Evolutionary conservation across 2,329 filamentous ascomycete genomes (phyloP), one percentile per base, ranked within the genome.

Genomic region (Botryosphaeria dothidea): DNA sequence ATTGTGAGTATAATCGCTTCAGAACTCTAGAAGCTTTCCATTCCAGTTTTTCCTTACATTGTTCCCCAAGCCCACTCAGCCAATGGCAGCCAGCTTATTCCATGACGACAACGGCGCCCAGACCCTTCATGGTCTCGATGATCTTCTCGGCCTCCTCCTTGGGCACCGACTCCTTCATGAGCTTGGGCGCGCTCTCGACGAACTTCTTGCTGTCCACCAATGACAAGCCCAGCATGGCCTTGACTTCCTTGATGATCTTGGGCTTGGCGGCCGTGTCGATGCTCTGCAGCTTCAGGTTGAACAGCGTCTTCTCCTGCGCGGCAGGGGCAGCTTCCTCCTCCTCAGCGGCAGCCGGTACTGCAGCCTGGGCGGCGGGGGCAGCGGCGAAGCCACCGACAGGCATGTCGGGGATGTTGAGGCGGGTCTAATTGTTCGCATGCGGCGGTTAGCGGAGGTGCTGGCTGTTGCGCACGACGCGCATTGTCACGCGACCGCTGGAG

Each of bases 131-230:
- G 46, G 92, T 89, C 80, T 92, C 92, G 66, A 99, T 88, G 75
- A 99, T 97, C 90, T 99, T 99, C 86, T 98, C 94, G 7, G 92
- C 93, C 80, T 99, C 96, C 76, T 99, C 95, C 88, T 99, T 99
- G 69, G 94, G 91, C 71, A 99, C 93, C 60, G 91, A 93, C 83
- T 99, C 95, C 89, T 98, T 98, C 92, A 99, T 92, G 80, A 92
- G 84, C 90, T 99, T 99, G 69, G 95, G 95, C 71, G 92, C 93
- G 77, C 92, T 92, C 86, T 99, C 95, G 70, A 99, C 95, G 75
- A 99, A 99, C 85, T 99, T 99, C 90, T 99, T 99, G 83, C 92
- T 96, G 82, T 99, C 95, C 72, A 99, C 96, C 83, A 99, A 86
- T 78, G 92, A 96, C 77, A 99, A 82, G 48, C 95, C 95, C 67